Base-by-base conservation (phyloP, 768 basidiomycete genomes). In the Boletus rufocinnamomeus region DNA sequence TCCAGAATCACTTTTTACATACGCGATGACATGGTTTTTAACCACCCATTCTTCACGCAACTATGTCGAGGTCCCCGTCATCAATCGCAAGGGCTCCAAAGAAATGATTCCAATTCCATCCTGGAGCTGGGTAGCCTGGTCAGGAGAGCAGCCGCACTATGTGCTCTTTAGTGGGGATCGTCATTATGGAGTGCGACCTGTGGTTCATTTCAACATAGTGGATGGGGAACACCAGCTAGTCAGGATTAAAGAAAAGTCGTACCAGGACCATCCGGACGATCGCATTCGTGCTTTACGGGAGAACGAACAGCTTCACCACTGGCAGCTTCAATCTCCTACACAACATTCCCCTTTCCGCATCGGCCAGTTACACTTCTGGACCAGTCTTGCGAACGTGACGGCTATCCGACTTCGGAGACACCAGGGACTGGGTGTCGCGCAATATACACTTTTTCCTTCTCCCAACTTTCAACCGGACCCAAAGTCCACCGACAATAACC, bases 41-140 rank as follows among this genome's bases (percentile, higher is more conserved):
- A 28, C 28, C 1, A 59, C 54, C 2, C 38, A 32, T 17, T 51
- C 34, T 13, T 1, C 34, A 21, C 56, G 56, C 23, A 66, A 63
- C 35, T 0, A 37, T 3, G 35, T 54, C 4, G 4, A 38, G 1
- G 46, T 59, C 19, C 53, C 63, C 6, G 17, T 57, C 45, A 49
- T 64, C n/a, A 10, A 50, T 6, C 27, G 9, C 21, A 19, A 65
- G 2, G 63, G 63, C 11, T 45, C 54, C 1, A 48, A 50, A 40
- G 11, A 58, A n/a, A 52, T 44, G 47, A 34, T 60, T 1, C 43
- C 55, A 2, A 35, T 66, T 2, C 65, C 65, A 30, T 66, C 65
- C 6, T 66, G 65, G 65, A 66, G 65, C 30, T 66, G 65, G 64
- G 40, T 38, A 2, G 57, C 57, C 11, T 58, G 57, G 57, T 64